phyloP scores from a whole-genome alignment of 2,329 filamentous ascomycete species.

The Claviceps sp. region DNA sequence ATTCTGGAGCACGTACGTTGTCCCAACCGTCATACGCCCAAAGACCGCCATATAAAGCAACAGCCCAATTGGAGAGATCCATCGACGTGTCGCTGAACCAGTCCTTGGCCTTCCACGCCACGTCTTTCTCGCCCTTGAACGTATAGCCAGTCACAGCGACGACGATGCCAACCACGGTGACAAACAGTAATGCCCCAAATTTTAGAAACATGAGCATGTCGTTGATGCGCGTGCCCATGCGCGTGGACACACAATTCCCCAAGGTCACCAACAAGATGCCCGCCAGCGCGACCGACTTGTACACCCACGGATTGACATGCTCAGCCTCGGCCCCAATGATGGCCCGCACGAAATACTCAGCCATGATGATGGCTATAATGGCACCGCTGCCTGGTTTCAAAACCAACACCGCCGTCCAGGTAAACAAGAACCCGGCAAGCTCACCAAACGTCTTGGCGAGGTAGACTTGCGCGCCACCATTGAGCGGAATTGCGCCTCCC shows the following conservation, averaged over 20 bases:
- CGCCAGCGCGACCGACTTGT: constrained; percentile 71
- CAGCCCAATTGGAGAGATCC: constrained; percentile 76
- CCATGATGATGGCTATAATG: constrained; percentile 95
- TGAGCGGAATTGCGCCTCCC: constrained; percentile 87
- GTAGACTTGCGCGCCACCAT: constrained; percentile 89
- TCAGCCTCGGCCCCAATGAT: constrained; percentile 76
- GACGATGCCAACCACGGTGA: constrained; percentile 78
- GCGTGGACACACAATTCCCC: constrained; percentile 84
- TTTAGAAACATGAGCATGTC: constrained; percentile 96
- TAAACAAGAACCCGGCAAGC: constrained; percentile 83
- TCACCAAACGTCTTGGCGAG: constrained; percentile 94
- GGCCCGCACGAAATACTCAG: constrained; percentile 87
- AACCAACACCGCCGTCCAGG: constrained; percentile 89
- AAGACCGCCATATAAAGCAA: constrained; percentile 85
- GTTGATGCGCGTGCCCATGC: constrained; percentile 72
- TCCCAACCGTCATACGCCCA: constrained; percentile 99
- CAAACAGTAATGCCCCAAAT: constrained; percentile 75
- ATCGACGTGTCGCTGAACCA: constrained; percentile 83
- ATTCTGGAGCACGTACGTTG: constrained; percentile 50
- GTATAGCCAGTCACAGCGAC: constrained; percentile 80
- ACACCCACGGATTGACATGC: constrained; percentile 72
- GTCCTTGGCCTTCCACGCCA: constrained; percentile 72
- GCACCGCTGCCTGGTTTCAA: constrained; percentile 87
- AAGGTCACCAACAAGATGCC: constrained; percentile 67
- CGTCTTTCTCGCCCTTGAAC: constrained; percentile 57